phyloP scores from a whole-genome alignment of 495 filamentous ascomycete species.

The Oidiodendron maius region DNA sequence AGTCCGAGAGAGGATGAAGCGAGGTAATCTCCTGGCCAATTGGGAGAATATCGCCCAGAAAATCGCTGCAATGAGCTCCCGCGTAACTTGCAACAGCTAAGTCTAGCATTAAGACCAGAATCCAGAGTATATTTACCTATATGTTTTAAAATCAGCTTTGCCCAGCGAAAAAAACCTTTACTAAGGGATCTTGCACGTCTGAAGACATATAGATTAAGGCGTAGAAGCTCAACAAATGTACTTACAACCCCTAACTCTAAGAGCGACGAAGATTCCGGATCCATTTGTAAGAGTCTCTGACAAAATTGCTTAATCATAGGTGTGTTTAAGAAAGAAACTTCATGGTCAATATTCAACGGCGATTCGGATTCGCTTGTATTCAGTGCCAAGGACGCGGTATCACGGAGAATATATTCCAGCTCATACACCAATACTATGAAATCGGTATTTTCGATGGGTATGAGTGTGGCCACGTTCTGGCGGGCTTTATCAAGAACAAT shows the following conservation, averaged over 20 bases:
- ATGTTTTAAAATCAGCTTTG: too few relatives aligned
- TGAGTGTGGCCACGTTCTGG: not conserved
- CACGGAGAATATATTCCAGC: not conserved
- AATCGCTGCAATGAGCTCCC: not conserved
- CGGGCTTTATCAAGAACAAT: not conserved
- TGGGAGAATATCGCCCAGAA: not conserved
- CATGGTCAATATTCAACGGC: not conserved
- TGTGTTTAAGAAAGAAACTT: not conserved
- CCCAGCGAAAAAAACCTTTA: too few relatives aligned
- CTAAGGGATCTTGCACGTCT: too few relatives aligned
- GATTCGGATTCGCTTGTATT: not conserved
- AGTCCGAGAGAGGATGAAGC: not conserved
- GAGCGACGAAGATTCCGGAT: constrained; percentile 3
- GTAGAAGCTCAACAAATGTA: not conserved
- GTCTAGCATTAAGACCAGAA: not conserved
- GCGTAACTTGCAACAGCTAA: not conserved
- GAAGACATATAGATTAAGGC: too few relatives aligned
- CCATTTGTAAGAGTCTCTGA: not conserved
- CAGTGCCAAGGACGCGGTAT: not conserved
- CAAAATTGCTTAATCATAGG: constrained; percentile 3
- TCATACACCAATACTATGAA: not conserved
- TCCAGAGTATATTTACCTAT: not conserved
- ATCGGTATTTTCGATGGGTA: not conserved
- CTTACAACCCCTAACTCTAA: not conserved
- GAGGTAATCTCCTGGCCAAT: not conserved